Conservation (phyloP, 768 basidiomycete genomes). For the Porpolomopsis calyptriformis region DNA sequence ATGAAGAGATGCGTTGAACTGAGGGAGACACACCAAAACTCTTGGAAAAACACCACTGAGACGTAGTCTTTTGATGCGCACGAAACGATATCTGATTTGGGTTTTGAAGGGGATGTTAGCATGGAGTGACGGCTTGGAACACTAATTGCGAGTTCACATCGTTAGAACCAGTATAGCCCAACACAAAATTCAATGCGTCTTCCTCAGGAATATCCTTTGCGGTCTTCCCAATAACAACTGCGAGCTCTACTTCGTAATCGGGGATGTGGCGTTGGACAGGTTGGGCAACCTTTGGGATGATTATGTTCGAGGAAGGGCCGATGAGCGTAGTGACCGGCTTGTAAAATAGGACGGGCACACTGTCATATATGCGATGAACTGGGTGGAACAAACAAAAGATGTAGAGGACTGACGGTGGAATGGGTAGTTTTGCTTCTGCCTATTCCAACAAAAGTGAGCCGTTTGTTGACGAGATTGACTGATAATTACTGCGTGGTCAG, state of each 20-base stretch:
- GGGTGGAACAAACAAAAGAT: not conserved
- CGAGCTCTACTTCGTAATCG: slow-evolving; percentile 77
- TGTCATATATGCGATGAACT: slow-evolving; percentile 14
- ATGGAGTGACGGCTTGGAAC: too few relatives aligned
- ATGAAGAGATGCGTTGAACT: not conserved
- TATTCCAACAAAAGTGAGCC: slow-evolving; percentile 16
- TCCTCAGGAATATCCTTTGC: slow-evolving; percentile 72
- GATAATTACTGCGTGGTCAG: slow-evolving; percentile 61
- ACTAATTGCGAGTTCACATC: slow-evolving; percentile 38
- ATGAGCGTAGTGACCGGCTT: slow-evolving; percentile 65
- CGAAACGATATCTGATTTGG: slow-evolving; percentile 61
- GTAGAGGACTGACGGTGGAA: slow-evolving; percentile 43
- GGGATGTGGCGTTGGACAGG: slow-evolving; percentile 61
- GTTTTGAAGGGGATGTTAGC: not conserved
- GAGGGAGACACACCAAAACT: slow-evolving; percentile 49
- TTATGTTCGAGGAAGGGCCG: slow-evolving; percentile 55
- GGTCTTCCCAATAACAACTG: slow-evolving; percentile 72
- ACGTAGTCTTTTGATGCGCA: slow-evolving; percentile 66
- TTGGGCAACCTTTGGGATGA: slow-evolving; percentile 57
- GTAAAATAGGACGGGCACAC: slow-evolving; percentile 68
- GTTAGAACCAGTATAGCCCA: slow-evolving; percentile 74
- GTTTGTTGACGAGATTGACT: not conserved
- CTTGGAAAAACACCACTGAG: slow-evolving; percentile 86
- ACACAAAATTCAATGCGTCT: slow-evolving; percentile 77
- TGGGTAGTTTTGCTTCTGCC: slow-evolving; percentile 56